These are phyloP conservation scores for Starmerella davenportii DNA, from an alignment of 805 yeast genomes.

Conservation along the genomic window DNA sequence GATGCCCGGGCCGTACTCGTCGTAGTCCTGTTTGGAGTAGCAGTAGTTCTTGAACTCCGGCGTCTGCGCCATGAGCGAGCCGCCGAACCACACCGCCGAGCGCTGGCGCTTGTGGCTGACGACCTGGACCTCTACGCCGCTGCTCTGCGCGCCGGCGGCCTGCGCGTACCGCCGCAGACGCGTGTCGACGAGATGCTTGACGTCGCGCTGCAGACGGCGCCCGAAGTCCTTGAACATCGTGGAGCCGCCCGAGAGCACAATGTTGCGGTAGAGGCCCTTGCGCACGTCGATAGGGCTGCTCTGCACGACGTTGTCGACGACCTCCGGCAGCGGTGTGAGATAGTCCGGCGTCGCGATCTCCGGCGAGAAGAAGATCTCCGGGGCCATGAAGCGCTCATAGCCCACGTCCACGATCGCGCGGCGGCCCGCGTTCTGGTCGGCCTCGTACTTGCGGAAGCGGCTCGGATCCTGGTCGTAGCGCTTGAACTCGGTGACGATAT, in stretches of 20 bases:
- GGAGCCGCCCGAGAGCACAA: conserved; percentile 92
- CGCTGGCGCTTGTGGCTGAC: conserved; percentile 93
- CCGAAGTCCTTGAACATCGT: conserved; percentile 98
- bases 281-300: conserved; percentile 95
- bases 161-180: conserved; percentile 71
- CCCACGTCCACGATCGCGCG: conserved; percentile 74
- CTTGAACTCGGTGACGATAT: conserved; percentile 87
- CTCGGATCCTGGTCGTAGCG: conserved; percentile 88
- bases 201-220: conserved; percentile 88
- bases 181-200: conserved; percentile 69
- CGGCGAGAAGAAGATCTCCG: conserved; percentile 97
- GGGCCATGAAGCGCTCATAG: conserved; percentile 92
- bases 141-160: conserved; percentile 44
- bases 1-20: conserved; percentile 93
- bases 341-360: conserved; percentile 92
- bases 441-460: conserved; percentile 75
- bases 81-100: conserved; percentile 99
- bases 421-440: conserved; percentile 50
- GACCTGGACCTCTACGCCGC: conserved; percentile 94
- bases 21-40: conserved; percentile 92
- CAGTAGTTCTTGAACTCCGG: conserved; percentile 91
- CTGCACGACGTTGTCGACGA: conserved; percentile 89
- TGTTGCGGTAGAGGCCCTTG: conserved; percentile 85
- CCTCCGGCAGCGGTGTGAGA: conserved; percentile 88
- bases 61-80: conserved; percentile 89